phyloP scores from a whole-genome alignment of 176 grass and related monocot genomes.

The Avena insularis region DNA sequence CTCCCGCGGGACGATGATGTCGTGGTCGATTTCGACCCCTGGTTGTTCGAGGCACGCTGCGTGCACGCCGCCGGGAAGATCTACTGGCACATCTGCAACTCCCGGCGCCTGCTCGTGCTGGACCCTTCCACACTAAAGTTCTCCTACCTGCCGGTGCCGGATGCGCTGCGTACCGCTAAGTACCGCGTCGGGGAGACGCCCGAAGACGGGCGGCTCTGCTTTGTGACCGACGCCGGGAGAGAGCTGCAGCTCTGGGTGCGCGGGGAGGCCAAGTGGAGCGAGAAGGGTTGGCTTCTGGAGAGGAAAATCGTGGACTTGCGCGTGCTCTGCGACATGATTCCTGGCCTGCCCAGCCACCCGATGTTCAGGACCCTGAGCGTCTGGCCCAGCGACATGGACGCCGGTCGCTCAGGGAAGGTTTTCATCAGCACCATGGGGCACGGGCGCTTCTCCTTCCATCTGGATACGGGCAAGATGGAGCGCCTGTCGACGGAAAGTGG shows the following conservation, averaged over 20 bases:
- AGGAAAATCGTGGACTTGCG: neutral
- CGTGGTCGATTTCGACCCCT: neutral
- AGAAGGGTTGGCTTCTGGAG: slow-evolving; percentile 29
- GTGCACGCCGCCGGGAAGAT: slow-evolving; percentile 9
- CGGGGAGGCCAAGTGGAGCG: neutral
- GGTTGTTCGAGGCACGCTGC: neutral
- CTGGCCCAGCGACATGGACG: slow-evolving; percentile 25
- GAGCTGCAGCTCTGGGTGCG: slow-evolving; percentile 1
- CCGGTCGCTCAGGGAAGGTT: neutral
- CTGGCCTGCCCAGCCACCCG: neutral
- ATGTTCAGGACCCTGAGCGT: too few relatives aligned
- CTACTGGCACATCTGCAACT: slow-evolving; percentile 33
- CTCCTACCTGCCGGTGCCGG: neutral
- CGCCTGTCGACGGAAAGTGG: neutral
- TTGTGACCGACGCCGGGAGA: neutral
- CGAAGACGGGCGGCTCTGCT: neutral
- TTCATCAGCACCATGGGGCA: neutral
- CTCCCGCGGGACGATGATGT: neutral
- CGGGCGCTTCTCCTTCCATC: slow-evolving; percentile 13
- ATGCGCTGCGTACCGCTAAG: neutral
- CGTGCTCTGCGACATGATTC: neutral
- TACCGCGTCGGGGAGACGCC: slow-evolving; percentile 7
- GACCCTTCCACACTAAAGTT: slow-evolving; percentile 4
- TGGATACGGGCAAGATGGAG: neutral
- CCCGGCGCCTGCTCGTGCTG: neutral